phyloP scores from a whole-genome alignment of 2,329 filamentous ascomycete genomes.

The Ascochyta pisi region DNA sequence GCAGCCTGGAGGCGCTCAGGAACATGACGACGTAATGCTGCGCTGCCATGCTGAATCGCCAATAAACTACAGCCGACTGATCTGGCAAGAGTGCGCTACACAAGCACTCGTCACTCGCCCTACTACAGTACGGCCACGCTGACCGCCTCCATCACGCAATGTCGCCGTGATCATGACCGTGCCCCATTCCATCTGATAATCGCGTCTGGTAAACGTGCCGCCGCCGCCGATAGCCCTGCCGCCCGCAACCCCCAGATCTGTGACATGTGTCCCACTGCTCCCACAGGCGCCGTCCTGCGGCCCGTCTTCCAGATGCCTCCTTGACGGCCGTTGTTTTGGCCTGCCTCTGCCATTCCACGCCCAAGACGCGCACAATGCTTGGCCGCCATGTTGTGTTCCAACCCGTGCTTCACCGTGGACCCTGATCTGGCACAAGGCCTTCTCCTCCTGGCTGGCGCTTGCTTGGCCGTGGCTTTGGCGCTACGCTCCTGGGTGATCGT shows the following conservation, averaged over 20 bases:
- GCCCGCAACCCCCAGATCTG: not conserved
- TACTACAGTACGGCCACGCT: not conserved
- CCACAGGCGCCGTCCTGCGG: not conserved
- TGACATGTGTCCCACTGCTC: conserved; percentile 6
- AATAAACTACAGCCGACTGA: not conserved
- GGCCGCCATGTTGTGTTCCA: conserved; percentile 26
- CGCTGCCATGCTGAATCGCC: no score
- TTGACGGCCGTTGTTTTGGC: conserved; percentile 17
- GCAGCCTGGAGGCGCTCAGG: no score
- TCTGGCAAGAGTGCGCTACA: conserved; percentile 4
- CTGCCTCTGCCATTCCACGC: conserved; percentile 26
- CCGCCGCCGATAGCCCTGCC: conserved; percentile 14
- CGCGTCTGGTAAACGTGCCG: conserved; percentile 8
- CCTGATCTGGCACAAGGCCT: conserved; percentile 19
- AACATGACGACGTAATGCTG: no score
- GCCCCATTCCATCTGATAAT: conserved; percentile 12
- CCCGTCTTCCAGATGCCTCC: conserved; percentile 10
- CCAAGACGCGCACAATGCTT: conserved; percentile 33
- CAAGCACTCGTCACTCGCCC: not conserved
- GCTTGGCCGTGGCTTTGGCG: conserved; percentile 14
- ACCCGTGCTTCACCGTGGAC: conserved; percentile 20
- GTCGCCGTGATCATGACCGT: conserved; percentile 4
- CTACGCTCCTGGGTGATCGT: conserved; percentile 21
- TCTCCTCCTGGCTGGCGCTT: conserved; percentile 10
- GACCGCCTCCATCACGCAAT: conserved; percentile 15